A percentile compares a stretch with the other conserved stretches of the same genome.
These are phyloP conservation scores for Daedaleopsis sinensis DNA, from an alignment of 768 basidiomycete genomes.

Conservation along the genomic window DNA sequence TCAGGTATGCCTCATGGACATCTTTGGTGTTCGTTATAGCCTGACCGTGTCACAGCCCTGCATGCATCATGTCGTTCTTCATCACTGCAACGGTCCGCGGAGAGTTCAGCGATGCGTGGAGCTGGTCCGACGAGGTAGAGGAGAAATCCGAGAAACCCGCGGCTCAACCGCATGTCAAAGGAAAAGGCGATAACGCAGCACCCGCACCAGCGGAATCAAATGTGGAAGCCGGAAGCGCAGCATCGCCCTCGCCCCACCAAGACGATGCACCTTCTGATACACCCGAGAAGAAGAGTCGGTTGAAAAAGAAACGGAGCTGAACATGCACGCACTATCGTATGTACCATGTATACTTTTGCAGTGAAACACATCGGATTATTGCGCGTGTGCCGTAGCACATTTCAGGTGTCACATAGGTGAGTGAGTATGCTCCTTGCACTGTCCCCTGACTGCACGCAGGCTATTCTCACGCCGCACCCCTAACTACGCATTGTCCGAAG, in stretches of 20 bases:
- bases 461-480: too few species aligned
- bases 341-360: neutral
- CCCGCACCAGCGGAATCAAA: neutral
- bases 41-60: constrained; percentile 48
- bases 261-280: neutral
- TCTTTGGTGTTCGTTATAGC: neutral
- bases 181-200: neutral
- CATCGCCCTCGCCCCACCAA: neutral
- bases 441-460: too few species aligned
- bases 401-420: too few species aligned
- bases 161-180: neutral
- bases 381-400: too few species aligned
- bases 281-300: constrained; percentile 1
- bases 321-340: neutral
- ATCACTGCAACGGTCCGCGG: constrained; percentile 61
- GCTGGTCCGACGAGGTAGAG: constrained; percentile 60
- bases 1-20: constrained; percentile 83
- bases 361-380: too few species aligned
- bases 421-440: too few species aligned
- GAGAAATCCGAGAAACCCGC: constrained; percentile 6
- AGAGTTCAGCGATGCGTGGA: constrained; percentile 72
- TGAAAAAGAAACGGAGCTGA: constrained; percentile 10
- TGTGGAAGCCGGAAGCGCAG: neutral
- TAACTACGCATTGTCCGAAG: too few species aligned
- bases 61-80: constrained; percentile 73